Percentiles rank a stretch among this genome's conserved stretches.
phyloP scores from a whole-genome alignment of 345 rosid species.

The Gossypium turneri region DNA sequence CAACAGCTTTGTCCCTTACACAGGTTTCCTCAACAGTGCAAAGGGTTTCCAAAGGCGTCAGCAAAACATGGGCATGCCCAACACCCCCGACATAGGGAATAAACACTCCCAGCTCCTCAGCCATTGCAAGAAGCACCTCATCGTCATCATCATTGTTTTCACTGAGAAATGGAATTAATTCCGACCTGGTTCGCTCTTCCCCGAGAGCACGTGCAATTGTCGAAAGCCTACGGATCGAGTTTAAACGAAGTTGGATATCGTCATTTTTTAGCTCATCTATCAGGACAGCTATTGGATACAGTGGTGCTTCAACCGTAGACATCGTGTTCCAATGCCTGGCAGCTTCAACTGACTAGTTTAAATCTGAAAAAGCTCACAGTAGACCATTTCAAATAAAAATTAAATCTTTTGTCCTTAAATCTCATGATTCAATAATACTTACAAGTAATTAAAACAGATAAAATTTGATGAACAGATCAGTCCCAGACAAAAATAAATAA shows the following conservation, averaged over 20 bases:
- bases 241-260: constrained; percentile 87
- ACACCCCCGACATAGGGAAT: constrained; percentile 91
- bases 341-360: not conserved
- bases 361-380: not conserved
- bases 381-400: not conserved
- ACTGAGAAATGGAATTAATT: constrained; percentile 78
- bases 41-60: constrained; percentile 80
- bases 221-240: constrained; percentile 83
- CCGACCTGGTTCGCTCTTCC: constrained; percentile 90
- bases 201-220: constrained; percentile 97
- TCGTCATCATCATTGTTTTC: constrained; percentile 97
- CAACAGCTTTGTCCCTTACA: constrained; percentile 87
- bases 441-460: not conserved
- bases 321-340: constrained; percentile 26
- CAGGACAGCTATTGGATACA: constrained; percentile 83
- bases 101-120: constrained; percentile 87
- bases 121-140: constrained; percentile 96
- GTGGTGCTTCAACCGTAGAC: constrained; percentile 82
- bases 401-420: constrained; percentile 1
- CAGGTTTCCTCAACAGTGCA: constrained; percentile 90
- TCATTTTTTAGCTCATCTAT: constrained; percentile 95
- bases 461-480: not conserved
- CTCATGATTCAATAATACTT: not conserved
- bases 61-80: constrained; percentile 72
- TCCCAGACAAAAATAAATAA: constrained; percentile 3